Conservation (phyloP, 2,329 filamentous ascomycete species). For the Aspergillus proliferans region DNA sequence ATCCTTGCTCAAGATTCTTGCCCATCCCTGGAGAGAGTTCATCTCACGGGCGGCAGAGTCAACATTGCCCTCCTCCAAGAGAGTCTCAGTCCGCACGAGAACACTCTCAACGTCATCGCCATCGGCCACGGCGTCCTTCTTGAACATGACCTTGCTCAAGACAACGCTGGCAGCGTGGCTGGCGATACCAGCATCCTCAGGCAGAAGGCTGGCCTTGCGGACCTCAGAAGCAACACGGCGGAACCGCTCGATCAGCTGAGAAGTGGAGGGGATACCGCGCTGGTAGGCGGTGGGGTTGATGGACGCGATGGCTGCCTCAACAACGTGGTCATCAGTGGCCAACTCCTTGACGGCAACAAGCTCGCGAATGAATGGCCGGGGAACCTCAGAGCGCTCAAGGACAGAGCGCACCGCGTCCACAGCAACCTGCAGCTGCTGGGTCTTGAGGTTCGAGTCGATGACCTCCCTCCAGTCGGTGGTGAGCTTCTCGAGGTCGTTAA, state of each 20-base stretch:
- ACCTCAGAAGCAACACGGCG: constrained; percentile 86
- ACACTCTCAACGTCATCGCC: constrained; percentile 92
- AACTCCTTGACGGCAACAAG: constrained; percentile 93
- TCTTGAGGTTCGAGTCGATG: constrained; percentile 82
- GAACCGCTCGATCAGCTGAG: constrained; percentile 92
- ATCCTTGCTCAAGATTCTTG: constrained; percentile 87
- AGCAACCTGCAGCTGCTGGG: constrained; percentile 92
- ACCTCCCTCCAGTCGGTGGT: constrained; percentile 86
- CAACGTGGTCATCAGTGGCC: constrained; percentile 73
- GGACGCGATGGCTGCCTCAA: constrained; percentile 89
- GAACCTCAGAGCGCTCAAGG: constrained; percentile 66
- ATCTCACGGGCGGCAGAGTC: constrained; percentile 91
- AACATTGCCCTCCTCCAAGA: constrained; percentile 86
- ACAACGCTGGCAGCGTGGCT: constrained; percentile 87
- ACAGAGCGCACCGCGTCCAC: constrained; percentile 86
- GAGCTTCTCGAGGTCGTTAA: constrained; percentile 78
- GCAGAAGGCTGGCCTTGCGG: constrained; percentile 84
- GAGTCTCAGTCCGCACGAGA: constrained; percentile 78
- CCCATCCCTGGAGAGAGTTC: constrained; percentile 89
- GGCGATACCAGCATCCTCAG: constrained; percentile 88
- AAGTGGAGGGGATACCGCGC: constrained; percentile 73
- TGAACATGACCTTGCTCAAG: constrained; percentile 91
- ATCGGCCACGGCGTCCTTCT: constrained; percentile 77
- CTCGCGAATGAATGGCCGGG: constrained; percentile 83
- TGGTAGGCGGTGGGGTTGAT: constrained; percentile 94